Conservation (phyloP, 1,284 basidiomycete genomes). For the Moniliophthora roreri region DNA sequence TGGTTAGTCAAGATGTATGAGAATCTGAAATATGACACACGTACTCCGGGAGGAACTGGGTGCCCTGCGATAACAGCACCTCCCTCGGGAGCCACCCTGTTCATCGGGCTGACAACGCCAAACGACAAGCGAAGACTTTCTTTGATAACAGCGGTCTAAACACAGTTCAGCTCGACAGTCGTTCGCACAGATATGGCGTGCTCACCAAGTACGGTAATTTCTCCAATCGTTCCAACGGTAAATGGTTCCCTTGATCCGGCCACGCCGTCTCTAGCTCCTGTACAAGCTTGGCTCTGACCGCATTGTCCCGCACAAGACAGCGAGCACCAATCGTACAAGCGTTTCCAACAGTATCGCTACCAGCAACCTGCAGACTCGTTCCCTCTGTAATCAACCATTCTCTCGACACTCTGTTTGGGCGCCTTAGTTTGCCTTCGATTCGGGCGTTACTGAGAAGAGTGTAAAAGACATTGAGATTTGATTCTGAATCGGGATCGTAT, state of each 20-base stretch:
- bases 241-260: not conserved
- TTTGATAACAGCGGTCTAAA: slow-evolving; percentile 9
- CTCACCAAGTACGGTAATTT: not conserved
- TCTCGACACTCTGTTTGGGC: not conserved
- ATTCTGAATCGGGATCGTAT: no score
- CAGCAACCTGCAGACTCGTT: not conserved
- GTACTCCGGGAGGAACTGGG: slow-evolving; percentile 1
- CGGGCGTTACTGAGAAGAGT: not conserved
- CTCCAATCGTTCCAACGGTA: not conserved
- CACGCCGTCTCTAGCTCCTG: not conserved
- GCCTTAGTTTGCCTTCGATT: not conserved
- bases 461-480: not conserved
- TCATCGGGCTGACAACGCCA: not conserved
- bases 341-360: not conserved
- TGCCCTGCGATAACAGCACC: not conserved
- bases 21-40: not conserved
- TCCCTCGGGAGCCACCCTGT: not conserved
- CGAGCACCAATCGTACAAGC: not conserved
- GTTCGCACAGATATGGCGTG: no score
- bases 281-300: not conserved
- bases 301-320: not conserved
- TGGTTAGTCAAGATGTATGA: no score
- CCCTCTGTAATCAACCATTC: not conserved
- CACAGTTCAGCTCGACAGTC: no score
- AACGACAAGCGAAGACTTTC: not conserved